These are phyloP conservation scores for Somion occarium DNA, from an alignment of 1,284 basidiomycete genomes.

Conservation along the genomic window DNA sequence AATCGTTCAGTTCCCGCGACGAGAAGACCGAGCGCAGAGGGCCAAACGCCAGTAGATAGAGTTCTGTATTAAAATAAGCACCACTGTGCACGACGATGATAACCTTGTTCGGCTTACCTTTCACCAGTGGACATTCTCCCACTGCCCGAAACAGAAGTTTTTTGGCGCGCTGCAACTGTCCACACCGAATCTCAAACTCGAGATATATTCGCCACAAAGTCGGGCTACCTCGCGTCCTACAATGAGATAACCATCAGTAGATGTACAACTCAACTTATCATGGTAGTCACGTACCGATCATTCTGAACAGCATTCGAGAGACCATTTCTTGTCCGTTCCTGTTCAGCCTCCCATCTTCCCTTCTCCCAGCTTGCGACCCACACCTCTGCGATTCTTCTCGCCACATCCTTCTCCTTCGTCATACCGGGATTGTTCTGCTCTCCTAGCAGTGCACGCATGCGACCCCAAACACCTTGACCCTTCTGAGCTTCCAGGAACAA, in stretches of 20 bases:
- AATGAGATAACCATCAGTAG: conserved; percentile 2
- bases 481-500: conserved; percentile 77
- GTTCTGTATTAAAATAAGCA: conserved; percentile 41
- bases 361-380: conserved; percentile 78
- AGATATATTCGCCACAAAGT: conserved; percentile 78
- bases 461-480: conserved; percentile 71
- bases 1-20: conserved; percentile 58
- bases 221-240: conserved; percentile 63
- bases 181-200: conserved; percentile 76
- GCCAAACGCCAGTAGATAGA: conserved; percentile 85
- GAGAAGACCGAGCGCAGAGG: conserved; percentile 67
- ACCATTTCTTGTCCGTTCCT: conserved; percentile 64
- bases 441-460: conserved; percentile 48
- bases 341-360: conserved; percentile 61
- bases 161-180: conserved; percentile 64
- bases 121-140: conserved; percentile 74
- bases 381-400: conserved; percentile 58
- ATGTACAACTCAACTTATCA: conserved; percentile 2
- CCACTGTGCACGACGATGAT: conserved; percentile 7
- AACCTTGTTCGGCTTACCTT: conserved; percentile 45
- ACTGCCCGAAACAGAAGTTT: conserved; percentile 77
- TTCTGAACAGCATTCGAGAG: conserved; percentile 57
- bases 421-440: conserved; percentile 31
- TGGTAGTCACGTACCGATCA: conserved; percentile 47
- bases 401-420: conserved; percentile 46